These are phyloP conservation scores for Penicillium cinerascens DNA, from an alignment of 495 filamentous ascomycete genomes.

Conservation along the genomic window DNA sequence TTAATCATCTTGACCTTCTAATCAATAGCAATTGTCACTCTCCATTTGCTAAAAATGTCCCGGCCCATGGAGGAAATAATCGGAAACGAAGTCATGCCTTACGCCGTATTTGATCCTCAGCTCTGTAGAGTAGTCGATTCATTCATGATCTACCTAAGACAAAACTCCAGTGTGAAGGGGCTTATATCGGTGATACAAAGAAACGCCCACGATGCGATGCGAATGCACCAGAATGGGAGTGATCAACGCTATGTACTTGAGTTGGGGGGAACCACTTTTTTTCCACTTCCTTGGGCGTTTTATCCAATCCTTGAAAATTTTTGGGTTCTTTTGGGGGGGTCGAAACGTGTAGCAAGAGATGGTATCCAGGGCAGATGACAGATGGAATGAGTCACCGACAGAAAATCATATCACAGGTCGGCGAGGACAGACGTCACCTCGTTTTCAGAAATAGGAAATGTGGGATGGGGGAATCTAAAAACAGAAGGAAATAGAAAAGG, in stretches of 20 bases:
- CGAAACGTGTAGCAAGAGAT: constrained; percentile 6
- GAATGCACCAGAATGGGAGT: constrained; percentile 10
- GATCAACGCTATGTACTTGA: constrained; percentile 11
- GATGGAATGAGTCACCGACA: constrained; percentile 14
- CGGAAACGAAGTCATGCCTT: constrained; percentile 3
- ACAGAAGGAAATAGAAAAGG: constrained; percentile 24
- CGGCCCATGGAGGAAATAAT: too few relatives aligned
- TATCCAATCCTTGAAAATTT: constrained; percentile 7
- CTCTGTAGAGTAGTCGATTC: background rate
- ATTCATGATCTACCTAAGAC: constrained; percentile 1
- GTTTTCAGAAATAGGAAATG: constrained; percentile 21
- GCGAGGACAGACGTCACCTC: constrained; percentile 22
- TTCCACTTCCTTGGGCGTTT: constrained; percentile 1
- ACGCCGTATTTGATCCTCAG: background rate
- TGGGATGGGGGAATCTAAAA: constrained; percentile 44
- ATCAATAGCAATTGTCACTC: too few relatives aligned
- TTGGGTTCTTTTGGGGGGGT: constrained; percentile 5
- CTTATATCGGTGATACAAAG: background rate
- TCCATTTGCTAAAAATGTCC: too few relatives aligned
- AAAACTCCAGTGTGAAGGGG: background rate
- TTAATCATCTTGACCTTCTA: too few relatives aligned
- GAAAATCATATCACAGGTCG: constrained; percentile 8
- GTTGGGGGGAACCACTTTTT: constrained; percentile 4
- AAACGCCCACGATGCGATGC: constrained; percentile 14
- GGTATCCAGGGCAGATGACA: constrained; percentile 18